A percentile compares a stretch with the other conserved stretches of the same genome.
phyloP scores from a whole-genome alignment of 2,329 filamentous ascomycete genomes.

The Colletotrichum acutatum region DNA sequence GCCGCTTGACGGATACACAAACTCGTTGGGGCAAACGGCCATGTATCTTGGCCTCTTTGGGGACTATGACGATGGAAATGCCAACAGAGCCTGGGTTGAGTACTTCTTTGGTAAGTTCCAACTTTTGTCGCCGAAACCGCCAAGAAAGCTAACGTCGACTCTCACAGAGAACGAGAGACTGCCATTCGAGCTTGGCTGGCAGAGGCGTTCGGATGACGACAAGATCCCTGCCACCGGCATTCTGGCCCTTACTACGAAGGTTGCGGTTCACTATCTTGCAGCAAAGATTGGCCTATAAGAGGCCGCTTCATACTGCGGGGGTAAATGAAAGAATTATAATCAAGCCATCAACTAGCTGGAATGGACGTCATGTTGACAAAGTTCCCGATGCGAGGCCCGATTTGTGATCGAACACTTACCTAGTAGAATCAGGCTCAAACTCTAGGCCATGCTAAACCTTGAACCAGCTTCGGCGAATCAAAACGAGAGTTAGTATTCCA shows the following conservation, averaged over 20 bases:
- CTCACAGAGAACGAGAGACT: slow-evolving; percentile 11
- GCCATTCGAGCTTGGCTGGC: slow-evolving; percentile 10
- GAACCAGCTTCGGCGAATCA: not conserved
- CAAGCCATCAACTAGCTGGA: too few species aligned
- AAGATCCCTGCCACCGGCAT: slow-evolving; percentile 19
- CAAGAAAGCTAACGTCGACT: not conserved
- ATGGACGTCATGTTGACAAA: not conserved
- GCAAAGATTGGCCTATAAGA: not conserved
- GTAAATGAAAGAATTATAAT: too few species aligned
- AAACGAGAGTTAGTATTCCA: too few species aligned
- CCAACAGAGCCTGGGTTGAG: slow-evolving; percentile 32
- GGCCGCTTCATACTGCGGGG: too few species aligned
- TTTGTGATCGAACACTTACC: not conserved
- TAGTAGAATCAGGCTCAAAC: not conserved
- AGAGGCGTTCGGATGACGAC: slow-evolving; percentile 18
- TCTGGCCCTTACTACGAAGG: slow-evolving; percentile 16
- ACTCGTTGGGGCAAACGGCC: slow-evolving; percentile 35
- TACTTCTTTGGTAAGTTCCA: slow-evolving; percentile 28
- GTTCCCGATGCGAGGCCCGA: not conserved
- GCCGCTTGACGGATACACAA: slow-evolving; percentile 15
- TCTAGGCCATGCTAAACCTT: not conserved
- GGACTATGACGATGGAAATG: slow-evolving; percentile 34
- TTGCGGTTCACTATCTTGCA: slow-evolving; percentile 12
- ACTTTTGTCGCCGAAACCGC: not conserved
- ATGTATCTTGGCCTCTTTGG: slow-evolving; percentile 36